These are phyloP conservation scores for Podila horticola DNA, from an alignment of 192 early-diverging fungal species.

Conservation along the genomic window DNA sequence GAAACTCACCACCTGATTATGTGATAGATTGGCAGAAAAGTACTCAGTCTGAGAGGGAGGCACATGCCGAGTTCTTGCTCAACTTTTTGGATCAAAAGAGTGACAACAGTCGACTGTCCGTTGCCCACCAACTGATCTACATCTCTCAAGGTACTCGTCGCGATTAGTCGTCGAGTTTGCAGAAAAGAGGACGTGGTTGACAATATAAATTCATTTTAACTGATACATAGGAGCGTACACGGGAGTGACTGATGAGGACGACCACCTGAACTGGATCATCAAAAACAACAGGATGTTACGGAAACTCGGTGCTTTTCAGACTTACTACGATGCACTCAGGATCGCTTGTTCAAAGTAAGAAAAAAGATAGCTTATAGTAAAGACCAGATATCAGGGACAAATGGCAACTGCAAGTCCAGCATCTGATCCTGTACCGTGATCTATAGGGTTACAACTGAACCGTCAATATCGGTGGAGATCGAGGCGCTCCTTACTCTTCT, in stretches of 20 bases:
- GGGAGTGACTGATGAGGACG: conserved; percentile 40
- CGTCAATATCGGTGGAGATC: conserved; percentile 42
- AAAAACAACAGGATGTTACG: conserved; percentile 68
- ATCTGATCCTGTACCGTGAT: no score
- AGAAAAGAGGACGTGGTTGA: no score
- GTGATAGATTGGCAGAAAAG: conserved; percentile 57
- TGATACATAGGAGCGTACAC: conserved; percentile 29
- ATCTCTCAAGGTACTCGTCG: conserved; percentile 70
- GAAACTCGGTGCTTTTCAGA: conserved; percentile 66
- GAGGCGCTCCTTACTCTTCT: conserved; percentile 68
- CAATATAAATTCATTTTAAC: not conserved
- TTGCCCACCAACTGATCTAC: conserved; percentile 69
- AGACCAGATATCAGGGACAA: no score
- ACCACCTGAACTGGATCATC: conserved; percentile 65
- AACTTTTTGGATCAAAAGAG: conserved; percentile 67
- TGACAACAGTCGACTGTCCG: conserved; percentile 55
- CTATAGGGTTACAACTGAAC: conserved; percentile 28
- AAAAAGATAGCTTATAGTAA: no score
- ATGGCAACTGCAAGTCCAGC: no score
- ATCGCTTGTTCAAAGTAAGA: conserved; percentile 59
- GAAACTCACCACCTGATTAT: not conserved
- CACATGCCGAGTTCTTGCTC: conserved; percentile 62
- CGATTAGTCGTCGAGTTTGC: not conserved
- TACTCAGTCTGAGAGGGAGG: conserved; percentile 49
- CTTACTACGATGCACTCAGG: conserved; percentile 65